Evolutionary conservation across 495 filamentous ascomycete species (phyloP).

Genomic region (Podospora pseudoanserina): DNA sequence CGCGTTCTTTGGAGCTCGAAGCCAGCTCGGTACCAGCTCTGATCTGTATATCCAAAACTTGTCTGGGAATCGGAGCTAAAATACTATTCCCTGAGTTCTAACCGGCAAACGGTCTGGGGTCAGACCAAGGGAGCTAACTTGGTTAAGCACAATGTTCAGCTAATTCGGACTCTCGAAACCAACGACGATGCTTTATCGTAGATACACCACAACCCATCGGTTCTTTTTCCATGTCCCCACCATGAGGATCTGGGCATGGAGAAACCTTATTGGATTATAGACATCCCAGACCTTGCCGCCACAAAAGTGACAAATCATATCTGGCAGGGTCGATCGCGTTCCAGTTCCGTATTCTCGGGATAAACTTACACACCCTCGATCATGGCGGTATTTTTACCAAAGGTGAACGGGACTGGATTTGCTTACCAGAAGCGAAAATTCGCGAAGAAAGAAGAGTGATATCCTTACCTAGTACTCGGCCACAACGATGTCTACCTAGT

Average conservation of each 20-base stretch:
- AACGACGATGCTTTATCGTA: neutral
- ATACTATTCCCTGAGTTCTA: neutral
- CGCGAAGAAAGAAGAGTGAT: too few species aligned
- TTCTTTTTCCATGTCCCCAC: neutral
- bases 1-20: neutral
- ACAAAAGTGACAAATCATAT: neutral
- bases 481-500: neutral
- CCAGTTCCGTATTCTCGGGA: neutral
- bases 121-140: neutral
- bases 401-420: too few species aligned
- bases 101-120: neutral
- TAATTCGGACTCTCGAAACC: neutral
- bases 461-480: too few species aligned
- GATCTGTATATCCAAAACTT: neutral
- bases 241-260: neutral
- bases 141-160: neutral
- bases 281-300: neutral
- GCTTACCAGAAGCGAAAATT: too few species aligned
- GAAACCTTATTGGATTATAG: neutral
- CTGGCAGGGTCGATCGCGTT: neutral
- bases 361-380: neutral
- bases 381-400: neutral
- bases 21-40: neutral
- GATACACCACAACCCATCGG: neutral
- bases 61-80: neutral